Evolutionary conservation across 306 rosid species (phyloP).

Genomic region (Dryas alaskensis): DNA sequence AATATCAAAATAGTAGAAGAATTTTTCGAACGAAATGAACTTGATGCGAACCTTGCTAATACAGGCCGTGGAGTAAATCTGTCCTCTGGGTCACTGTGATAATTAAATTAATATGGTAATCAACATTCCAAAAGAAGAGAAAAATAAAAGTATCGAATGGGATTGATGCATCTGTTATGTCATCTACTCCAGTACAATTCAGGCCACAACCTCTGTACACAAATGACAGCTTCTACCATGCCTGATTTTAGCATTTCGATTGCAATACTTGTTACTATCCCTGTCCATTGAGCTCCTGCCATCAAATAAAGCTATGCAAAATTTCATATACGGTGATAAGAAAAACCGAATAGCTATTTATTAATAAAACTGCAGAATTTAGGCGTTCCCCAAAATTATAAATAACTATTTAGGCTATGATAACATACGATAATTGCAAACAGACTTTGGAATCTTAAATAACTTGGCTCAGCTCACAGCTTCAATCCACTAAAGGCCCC

Average conservation of each 20-base stretch:
- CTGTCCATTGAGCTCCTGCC: constrained; percentile 98
- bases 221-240: constrained; percentile 96
- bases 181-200: constrained; percentile 9
- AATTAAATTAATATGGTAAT: constrained; percentile 14
- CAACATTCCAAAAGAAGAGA: constrained; percentile 7
- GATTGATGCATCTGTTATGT: neutral
- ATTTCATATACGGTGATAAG: neutral
- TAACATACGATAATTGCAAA: neutral
- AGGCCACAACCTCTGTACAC: constrained; percentile 77
- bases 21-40: constrained; percentile 14
- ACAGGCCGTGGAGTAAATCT: constrained; percentile 84
- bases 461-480: neutral
- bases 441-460: neutral
- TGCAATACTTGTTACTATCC: constrained; percentile 92
- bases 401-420: neutral
- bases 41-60: constrained; percentile 73
- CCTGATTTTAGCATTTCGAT: constrained; percentile 95
- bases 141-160: constrained; percentile 6
- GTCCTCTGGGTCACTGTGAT: constrained; percentile 82
- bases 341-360: neutral
- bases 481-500: constrained; percentile 9
- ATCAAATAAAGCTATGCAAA: constrained; percentile 7
- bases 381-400: neutral
- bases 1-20: constrained; percentile 6
- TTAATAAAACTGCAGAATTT: too few relatives aligned